A percentile compares a stretch with the other conserved stretches of the same genome.
Conservation (phyloP, 139 green algal species). For the Chlamydomonas schloesseri region DNA sequence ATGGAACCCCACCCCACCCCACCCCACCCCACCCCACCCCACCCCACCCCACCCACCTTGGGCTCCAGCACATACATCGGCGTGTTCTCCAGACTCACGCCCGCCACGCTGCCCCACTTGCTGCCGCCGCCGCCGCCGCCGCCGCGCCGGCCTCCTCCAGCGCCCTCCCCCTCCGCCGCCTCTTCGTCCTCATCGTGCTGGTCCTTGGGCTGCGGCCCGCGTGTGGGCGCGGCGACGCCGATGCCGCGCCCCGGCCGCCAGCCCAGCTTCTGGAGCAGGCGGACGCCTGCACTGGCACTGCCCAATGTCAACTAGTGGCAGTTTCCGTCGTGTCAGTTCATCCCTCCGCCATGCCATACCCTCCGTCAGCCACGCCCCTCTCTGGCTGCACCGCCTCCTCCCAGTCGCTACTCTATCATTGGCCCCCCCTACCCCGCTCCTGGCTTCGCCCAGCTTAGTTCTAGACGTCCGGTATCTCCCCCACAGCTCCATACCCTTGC, state of each 20-base stretch:
- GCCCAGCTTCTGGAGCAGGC: constrained; percentile 93
- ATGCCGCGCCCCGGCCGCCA: constrained; percentile 91
- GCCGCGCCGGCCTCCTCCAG: background rate
- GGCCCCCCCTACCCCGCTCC: too few species aligned
- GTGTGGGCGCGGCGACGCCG: constrained; percentile 46
- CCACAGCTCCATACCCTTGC: too few species aligned
- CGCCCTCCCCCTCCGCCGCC: too few species aligned
- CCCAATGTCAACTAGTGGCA: background rate
- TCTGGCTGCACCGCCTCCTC: too few species aligned
- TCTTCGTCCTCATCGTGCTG: too few species aligned
- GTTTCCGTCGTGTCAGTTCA: too few species aligned
- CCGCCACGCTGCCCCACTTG: constrained; percentile 73
- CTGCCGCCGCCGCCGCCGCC: constrained; percentile 18
- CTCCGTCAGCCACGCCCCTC: too few species aligned
- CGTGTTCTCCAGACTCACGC: constrained; percentile 80
- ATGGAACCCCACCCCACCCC: background rate
- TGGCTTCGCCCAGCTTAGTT: too few species aligned
- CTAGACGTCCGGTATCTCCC: too few species aligned
- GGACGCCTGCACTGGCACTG: constrained; percentile 69
- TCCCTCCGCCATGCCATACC: too few species aligned
- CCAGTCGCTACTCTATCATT: too few species aligned
- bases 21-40: background rate
- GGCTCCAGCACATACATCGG: constrained; percentile 77
- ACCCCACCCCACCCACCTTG: constrained; percentile 66
- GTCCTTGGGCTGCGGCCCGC: background rate